Evolutionary conservation across 306 rosid species (phyloP).

Genomic region (Castanea sativa): DNA sequence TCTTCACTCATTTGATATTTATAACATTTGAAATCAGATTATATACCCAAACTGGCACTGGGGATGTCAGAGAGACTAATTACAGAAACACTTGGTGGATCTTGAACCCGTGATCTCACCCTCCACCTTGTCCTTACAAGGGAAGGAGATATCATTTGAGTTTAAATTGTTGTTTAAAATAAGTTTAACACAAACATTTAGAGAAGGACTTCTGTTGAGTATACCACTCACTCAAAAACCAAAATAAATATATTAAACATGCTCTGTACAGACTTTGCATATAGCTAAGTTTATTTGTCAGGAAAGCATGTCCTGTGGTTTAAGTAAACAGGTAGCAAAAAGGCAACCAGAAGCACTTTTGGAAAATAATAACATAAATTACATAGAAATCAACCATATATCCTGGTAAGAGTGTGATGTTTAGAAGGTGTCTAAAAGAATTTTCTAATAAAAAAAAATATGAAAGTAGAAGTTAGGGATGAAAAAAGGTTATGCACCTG

Average conservation of each 20-base stretch:
- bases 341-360: neutral
- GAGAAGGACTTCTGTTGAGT: neutral
- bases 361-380: neutral
- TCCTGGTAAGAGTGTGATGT: neutral
- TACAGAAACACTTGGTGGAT: neutral
- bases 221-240: neutral
- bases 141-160: too few relatives aligned
- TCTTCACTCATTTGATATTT: neutral
- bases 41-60: neutral
- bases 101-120: too few relatives aligned
- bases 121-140: too few relatives aligned
- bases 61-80: neutral
- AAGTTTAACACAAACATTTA: neutral
- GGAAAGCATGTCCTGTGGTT: neutral
- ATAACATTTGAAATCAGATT: neutral
- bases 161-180: neutral
- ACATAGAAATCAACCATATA: neutral
- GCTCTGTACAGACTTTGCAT: neutral
- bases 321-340: neutral
- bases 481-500: conserved; percentile 56
- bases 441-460: neutral
- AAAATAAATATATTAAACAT: neutral
- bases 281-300: neutral
- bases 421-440: neutral
- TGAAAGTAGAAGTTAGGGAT: conserved; percentile 1